Evolutionary conservation across 768 basidiomycete genomes (phyloP), one percentile per base, ranked within the genome.

Genomic region (Lactifluus echinatus): DNA sequence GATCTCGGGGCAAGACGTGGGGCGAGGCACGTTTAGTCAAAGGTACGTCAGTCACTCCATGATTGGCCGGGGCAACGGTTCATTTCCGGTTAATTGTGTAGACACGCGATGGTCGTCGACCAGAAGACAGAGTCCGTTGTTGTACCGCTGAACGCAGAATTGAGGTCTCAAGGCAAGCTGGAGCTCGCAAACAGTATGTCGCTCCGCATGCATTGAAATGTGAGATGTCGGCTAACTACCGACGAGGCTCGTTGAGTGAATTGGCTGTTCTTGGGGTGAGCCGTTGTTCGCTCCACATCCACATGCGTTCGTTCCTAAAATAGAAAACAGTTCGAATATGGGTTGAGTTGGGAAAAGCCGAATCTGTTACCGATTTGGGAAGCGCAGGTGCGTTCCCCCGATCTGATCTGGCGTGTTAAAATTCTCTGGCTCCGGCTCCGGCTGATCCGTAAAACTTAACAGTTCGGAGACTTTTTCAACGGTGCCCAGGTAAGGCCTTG

Each of bases 381-480:
- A 68, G 91, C 91, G 0, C 93, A 94, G 76, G 85, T 83, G 60
- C 26, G 71, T 4, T 59, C 11, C 37, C 50, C 37, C n/a, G 23
- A 40, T 21, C 40, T 29, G 47, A 42, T 42, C 40, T 42, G 40
- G 12, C 10, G 5, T 31, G 57, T 37, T 17, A 19, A 40, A n/a
- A n/a, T n/a, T n/a, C n/a, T n/a, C n/a, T n/a, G n/a, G n/a, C n/a
- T n/a, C n/a, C n/a, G n/a, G n/a, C n/a, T n/a, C n/a, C n/a, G n/a
- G n/a, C n/a, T n/a, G n/a, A n/a, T n/a, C n/a, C n/a, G n/a, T n/a
- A n/a, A n/a, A n/a, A n/a, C n/a, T n/a, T n/a, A n/a, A 10, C 61
- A 87, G 82, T 93, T 93, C 62, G 92, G 92, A 21, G 93, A 94
- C 67, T 96, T 96, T 71, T 88, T 89, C 74, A 94, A 96, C 65